These are phyloP conservation scores for Clarireedia homoeocarpa DNA, from an alignment of 2,329 filamentous ascomycete genomes.

Conservation along the genomic window DNA sequence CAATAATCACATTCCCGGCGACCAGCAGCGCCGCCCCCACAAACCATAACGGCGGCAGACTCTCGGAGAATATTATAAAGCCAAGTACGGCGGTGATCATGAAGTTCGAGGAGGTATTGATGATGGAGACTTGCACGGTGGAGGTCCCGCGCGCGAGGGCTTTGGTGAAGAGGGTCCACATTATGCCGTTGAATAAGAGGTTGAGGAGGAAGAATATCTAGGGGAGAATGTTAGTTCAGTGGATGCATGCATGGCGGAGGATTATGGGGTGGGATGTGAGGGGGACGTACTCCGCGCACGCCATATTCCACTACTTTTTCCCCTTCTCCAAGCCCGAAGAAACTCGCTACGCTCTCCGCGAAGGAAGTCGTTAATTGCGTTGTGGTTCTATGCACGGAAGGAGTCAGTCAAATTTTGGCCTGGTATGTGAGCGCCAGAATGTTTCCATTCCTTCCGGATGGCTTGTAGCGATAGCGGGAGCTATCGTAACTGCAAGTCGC, in stretches of 20 bases:
- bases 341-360: slow-evolving; percentile 37
- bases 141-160: slow-evolving; percentile 67
- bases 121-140: slow-evolving; percentile 71
- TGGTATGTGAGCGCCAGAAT: neutral
- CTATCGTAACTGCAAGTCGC: neutral
- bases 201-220: slow-evolving; percentile 12
- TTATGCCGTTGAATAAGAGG: slow-evolving; percentile 34
- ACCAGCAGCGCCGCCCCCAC: slow-evolving; percentile 64
- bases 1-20: slow-evolving; percentile 71
- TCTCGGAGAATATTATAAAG: slow-evolving; percentile 61
- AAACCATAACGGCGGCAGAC: slow-evolving; percentile 69
- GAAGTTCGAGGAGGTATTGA: slow-evolving; percentile 79
- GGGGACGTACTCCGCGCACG: slow-evolving; percentile 40
- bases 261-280: neutral
- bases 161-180: slow-evolving; percentile 79
- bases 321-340: slow-evolving; percentile 36
- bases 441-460: neutral
- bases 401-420: slow-evolving; percentile 3
- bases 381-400: slow-evolving; percentile 37
- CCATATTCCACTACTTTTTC: slow-evolving; percentile 41
- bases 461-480: neutral
- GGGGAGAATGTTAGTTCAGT: neutral
- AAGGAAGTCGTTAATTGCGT: slow-evolving; percentile 47
- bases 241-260: neutral
- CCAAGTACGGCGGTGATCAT: slow-evolving; percentile 69